These are phyloP conservation scores for Trichoderma arundinaceum DNA, from an alignment of 2,329 filamentous ascomycete species.

Conservation along the genomic window DNA sequence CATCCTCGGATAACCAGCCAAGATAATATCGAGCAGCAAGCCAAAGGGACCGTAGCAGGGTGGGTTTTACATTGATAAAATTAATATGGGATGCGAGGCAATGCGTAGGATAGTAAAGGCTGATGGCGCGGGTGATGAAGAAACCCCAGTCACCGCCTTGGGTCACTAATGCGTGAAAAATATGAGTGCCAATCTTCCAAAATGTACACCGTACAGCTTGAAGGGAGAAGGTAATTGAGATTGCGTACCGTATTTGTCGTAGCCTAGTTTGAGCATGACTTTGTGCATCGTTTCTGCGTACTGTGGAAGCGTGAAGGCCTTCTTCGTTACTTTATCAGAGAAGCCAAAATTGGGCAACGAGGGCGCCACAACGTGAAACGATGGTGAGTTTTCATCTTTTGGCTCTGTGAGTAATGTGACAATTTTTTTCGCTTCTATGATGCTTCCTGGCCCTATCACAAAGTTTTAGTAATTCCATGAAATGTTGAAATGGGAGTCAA, in stretches of 20 bases:
- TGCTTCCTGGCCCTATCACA: slow-evolving; percentile 65
- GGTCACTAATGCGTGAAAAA: slow-evolving; percentile 42
- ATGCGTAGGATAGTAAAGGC: slow-evolving; percentile 59
- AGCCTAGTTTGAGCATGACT: slow-evolving; percentile 72
- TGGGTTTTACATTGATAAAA: slow-evolving; percentile 44
- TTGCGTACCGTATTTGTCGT: slow-evolving; percentile 43
- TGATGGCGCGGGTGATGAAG: slow-evolving; percentile 67
- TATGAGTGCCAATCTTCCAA: not conserved
- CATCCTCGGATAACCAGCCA: slow-evolving; percentile 52
- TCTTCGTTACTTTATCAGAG: slow-evolving; percentile 41
- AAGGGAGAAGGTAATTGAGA: not conserved
- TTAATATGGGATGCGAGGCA: slow-evolving; percentile 62
- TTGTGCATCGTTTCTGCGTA: slow-evolving; percentile 65
- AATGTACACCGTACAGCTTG: too few relatives aligned
- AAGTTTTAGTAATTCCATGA: not conserved
- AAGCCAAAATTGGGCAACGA: slow-evolving; percentile 61
- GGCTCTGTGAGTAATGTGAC: slow-evolving; percentile 54
- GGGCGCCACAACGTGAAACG: slow-evolving; percentile 64
- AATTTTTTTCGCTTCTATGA: slow-evolving; percentile 69
- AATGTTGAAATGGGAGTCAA: too few relatives aligned
- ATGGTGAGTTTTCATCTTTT: slow-evolving; percentile 38
- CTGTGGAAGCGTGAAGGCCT: slow-evolving; percentile 43
- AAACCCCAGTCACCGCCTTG: slow-evolving; percentile 77
- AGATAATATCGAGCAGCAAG: slow-evolving; percentile 61
- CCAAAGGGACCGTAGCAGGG: slow-evolving; percentile 57